Evolutionary conservation across 495 filamentous ascomycete species (phyloP).

Genomic region (Collariella sp.): DNA sequence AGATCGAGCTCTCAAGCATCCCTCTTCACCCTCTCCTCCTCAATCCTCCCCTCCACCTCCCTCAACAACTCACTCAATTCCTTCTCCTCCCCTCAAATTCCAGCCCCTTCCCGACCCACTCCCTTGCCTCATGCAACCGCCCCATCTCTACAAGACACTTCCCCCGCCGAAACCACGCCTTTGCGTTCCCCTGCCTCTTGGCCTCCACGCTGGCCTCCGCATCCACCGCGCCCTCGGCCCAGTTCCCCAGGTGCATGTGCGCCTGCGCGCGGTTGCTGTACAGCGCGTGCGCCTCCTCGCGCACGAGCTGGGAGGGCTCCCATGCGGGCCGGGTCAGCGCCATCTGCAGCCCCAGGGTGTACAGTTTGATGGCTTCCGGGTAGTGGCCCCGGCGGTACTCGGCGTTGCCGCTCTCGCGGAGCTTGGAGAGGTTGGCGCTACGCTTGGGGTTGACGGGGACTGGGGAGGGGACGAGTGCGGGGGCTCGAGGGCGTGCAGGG

Average conservation of each 20-base stretch:
- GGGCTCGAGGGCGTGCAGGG: conserved; percentile 52
- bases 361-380: conserved; percentile 68
- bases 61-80: conserved; percentile 61
- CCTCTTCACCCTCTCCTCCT: conserved; percentile 17
- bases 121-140: conserved; percentile 68
- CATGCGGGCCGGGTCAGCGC: conserved; percentile 70
- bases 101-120: conserved; percentile 61
- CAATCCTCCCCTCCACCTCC: conserved; percentile 53
- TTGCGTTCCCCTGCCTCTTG: conserved; percentile 77
- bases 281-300: conserved; percentile 72
- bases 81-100: conserved; percentile 74
- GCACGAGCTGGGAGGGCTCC: conserved; percentile 73
- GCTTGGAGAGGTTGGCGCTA: conserved; percentile 73
- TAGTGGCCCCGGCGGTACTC: conserved; percentile 69
- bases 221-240: conserved; percentile 76
- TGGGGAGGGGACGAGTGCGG: conserved; percentile 63
- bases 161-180: conserved; percentile 86
- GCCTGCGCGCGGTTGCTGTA: conserved; percentile 88
- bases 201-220: conserved; percentile 84
- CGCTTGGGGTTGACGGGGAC: conserved; percentile 80
- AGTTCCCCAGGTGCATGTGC: conserved; percentile 66
- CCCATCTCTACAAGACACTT: conserved; percentile 87
- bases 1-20: conserved; percentile 2
- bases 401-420: conserved; percentile 78
- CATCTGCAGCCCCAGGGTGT: conserved; percentile 80